A percentile compares a stretch with the other conserved stretches of the same genome.
Evolutionary conservation across 176 grass and related monocot genomes (phyloP).

Genomic region (Musa troglodytarum): DNA sequence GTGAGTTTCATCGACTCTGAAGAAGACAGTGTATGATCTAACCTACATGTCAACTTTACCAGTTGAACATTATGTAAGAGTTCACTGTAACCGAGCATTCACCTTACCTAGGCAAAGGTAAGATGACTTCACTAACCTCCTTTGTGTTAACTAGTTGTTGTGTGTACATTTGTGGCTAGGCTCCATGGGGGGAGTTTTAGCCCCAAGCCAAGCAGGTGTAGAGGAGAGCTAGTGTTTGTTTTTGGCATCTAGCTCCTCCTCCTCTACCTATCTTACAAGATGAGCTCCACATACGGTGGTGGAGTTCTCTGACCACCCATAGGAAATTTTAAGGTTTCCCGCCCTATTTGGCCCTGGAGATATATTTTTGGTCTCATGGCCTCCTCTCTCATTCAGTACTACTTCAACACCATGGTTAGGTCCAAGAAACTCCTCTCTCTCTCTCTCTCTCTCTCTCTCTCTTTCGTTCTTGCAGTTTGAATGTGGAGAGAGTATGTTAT

Average conservation of each 20-base stretch:
- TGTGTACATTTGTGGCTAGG: constrained; percentile 7
- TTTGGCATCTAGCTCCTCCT: constrained; percentile 1
- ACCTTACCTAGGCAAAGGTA: constrained; percentile 11
- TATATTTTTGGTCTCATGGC: constrained; percentile 19
- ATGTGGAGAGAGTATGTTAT: not conserved
- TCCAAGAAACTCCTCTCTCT: not conserved
- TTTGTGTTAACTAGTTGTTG: not conserved
- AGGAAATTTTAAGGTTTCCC: not conserved
- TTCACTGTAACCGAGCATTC: constrained; percentile 2
- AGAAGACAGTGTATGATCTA: not conserved
- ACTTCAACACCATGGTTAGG: constrained; percentile 15
- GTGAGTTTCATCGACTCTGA: not conserved
- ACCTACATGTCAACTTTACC: not conserved
- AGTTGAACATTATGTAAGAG: not conserved
- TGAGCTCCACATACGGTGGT: constrained; percentile 5
- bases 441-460: not conserved
- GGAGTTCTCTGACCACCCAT: not conserved
- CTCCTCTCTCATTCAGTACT: not conserved
- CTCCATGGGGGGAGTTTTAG: constrained; percentile 9
- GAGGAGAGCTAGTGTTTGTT: constrained; percentile 20
- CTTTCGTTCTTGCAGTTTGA: not conserved
- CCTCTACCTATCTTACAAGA: not conserved
- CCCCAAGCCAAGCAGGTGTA: not conserved
- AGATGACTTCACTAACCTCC: not conserved
- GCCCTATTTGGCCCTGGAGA: not conserved